Evolutionary conservation across 2,329 filamentous ascomycete species (phyloP).

Genomic region (Arthroderma uncinatum): DNA sequence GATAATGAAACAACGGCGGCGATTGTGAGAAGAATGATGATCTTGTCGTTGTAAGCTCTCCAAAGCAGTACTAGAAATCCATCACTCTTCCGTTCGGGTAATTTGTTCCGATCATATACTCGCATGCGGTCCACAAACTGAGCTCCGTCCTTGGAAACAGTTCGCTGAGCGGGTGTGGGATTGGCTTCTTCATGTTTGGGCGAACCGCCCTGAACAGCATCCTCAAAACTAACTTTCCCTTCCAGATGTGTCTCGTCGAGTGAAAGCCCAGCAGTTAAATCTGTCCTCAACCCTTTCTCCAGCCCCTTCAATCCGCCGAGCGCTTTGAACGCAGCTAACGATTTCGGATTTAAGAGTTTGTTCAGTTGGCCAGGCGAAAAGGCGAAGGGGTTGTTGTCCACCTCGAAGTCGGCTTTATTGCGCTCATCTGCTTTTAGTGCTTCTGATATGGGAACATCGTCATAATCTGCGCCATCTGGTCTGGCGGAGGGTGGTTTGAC

Average conservation of each 20-base stretch:
- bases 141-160: slow-evolving; percentile 12
- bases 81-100: slow-evolving; percentile 54
- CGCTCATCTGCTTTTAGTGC: slow-evolving; percentile 66
- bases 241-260: slow-evolving; percentile 59
- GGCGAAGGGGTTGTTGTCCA: slow-evolving; percentile 72
- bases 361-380: slow-evolving; percentile 67
- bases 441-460: slow-evolving; percentile 35
- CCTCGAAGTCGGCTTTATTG: slow-evolving; percentile 62
- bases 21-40: slow-evolving; percentile 57
- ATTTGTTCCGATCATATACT: slow-evolving; percentile 49
- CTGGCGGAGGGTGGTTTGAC: slow-evolving; percentile 12
- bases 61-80: slow-evolving; percentile 52
- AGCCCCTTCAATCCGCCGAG: slow-evolving; percentile 67
- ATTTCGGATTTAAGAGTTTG: slow-evolving; percentile 86
- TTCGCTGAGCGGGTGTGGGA: neutral
- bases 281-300: slow-evolving; percentile 64
- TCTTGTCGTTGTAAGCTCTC: slow-evolving; percentile 63
- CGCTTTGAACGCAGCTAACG: slow-evolving; percentile 65
- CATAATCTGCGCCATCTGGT: slow-evolving; percentile 22
- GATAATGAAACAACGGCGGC: slow-evolving; percentile 59
- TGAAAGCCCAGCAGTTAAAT: slow-evolving; percentile 63
- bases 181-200: slow-evolving; percentile 14
- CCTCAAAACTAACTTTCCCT: slow-evolving; percentile 59
- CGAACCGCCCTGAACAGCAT: slow-evolving; percentile 42
- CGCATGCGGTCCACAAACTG: slow-evolving; percentile 48